Percentiles rank a stretch among this genome's conserved stretches.
These are phyloP conservation scores for Corylus heterophylla DNA, from an alignment of 306 rosid species.

Conservation along the genomic window DNA sequence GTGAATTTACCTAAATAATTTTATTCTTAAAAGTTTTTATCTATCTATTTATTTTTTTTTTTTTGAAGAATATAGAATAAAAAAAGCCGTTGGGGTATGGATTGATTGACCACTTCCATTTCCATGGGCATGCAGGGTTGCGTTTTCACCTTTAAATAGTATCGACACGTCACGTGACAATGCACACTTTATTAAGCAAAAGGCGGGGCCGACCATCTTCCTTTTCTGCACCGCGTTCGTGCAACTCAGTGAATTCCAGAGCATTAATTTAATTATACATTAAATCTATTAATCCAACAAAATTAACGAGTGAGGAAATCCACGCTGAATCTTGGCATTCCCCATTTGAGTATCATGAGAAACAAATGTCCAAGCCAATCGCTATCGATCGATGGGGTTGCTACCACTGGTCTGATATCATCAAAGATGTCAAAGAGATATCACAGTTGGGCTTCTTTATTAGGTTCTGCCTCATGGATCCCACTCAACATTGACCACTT, in stretches of 20 bases:
- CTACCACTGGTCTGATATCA: background rate
- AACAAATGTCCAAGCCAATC: background rate
- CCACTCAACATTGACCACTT: background rate
- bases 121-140: no score
- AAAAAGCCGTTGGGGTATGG: no score
- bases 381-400: background rate
- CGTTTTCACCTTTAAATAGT: background rate
- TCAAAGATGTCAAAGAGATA: background rate
- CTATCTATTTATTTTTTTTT: no score
- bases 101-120: no score
- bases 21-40: no score
- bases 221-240: slow-evolving; percentile 1
- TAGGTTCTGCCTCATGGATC: slow-evolving; percentile 16
- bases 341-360: no score
- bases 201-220: slow-evolving; percentile 17
- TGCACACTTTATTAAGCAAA: background rate
- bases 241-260: background rate
- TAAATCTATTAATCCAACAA: background rate
- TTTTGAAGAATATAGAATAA: no score
- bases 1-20: no score
- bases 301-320: no score
- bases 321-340: no score
- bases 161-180: slow-evolving; percentile 8
- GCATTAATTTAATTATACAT: background rate
- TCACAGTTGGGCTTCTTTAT: background rate